phyloP scores from a whole-genome alignment of 495 filamentous ascomycete genomes.

The Chaetomidium leptoderma region DNA sequence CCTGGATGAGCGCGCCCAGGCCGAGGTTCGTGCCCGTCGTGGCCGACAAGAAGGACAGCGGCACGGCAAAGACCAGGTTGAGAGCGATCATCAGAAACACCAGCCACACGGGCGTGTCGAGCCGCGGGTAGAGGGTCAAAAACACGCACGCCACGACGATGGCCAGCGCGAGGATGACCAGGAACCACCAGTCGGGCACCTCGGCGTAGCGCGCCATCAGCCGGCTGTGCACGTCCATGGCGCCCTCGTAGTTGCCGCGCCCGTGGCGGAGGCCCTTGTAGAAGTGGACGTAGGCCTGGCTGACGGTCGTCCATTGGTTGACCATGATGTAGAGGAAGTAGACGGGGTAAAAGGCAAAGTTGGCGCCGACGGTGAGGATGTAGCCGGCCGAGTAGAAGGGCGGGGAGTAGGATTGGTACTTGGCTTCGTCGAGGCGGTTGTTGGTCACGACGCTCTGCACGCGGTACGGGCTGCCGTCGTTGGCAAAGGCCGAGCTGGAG shows the following conservation, averaged over 20 bases:
- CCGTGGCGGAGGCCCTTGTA: slow-evolving; percentile 47
- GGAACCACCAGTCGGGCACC: slow-evolving; percentile 62
- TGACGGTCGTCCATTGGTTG: slow-evolving; percentile 47
- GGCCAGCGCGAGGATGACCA: slow-evolving; percentile 41
- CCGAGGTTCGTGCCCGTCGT: slow-evolving; percentile 37
- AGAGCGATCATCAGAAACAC: slow-evolving; percentile 37
- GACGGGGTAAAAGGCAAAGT: slow-evolving; percentile 55
- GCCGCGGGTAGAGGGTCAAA: slow-evolving; percentile 42
- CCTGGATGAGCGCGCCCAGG: slow-evolving; percentile 32
- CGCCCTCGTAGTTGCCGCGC: slow-evolving; percentile 45
- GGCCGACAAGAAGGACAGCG: slow-evolving; percentile 35
- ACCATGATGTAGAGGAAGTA: slow-evolving; percentile 53
- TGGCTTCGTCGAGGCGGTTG: slow-evolving; percentile 45
- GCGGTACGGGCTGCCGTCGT: slow-evolving; percentile 49
- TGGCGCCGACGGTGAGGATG: slow-evolving; percentile 53
- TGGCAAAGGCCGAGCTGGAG: slow-evolving; percentile 48
- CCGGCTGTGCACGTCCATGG: slow-evolving; percentile 56
- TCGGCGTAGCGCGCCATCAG: slow-evolving; percentile 56
- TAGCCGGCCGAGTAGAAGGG: slow-evolving; percentile 60
- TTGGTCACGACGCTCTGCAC: slow-evolving; percentile 50
- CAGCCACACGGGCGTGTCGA: slow-evolving; percentile 34
- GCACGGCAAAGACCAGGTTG: slow-evolving; percentile 38
- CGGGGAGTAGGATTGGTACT: slow-evolving; percentile 55
- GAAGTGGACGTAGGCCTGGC: slow-evolving; percentile 30
- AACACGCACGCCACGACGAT: slow-evolving; percentile 49